phyloP scores from a whole-genome alignment of 768 basidiomycete species.

The Phaeotremella fagi region DNA sequence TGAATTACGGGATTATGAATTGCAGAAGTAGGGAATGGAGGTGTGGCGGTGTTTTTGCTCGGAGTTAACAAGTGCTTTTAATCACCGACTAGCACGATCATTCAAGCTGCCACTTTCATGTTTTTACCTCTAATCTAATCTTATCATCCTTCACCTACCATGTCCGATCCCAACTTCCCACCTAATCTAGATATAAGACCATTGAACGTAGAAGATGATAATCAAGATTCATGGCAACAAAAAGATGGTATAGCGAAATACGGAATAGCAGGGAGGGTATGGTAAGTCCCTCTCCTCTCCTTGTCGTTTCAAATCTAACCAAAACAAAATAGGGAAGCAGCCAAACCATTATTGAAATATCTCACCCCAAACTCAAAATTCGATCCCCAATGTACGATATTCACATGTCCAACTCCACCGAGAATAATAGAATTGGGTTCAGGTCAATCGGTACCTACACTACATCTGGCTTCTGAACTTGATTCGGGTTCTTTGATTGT shows the following conservation, averaged over 20 bases:
- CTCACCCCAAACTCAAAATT: slow-evolving; percentile 53
- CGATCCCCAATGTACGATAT: slow-evolving; percentile 56
- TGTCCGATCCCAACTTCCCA: slow-evolving; percentile 54
- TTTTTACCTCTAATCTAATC: not conserved
- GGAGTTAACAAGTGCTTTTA: not conserved
- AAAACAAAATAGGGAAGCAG: slow-evolving; percentile 62
- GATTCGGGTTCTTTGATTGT: slow-evolving; percentile 46
- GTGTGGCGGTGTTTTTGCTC: not conserved
- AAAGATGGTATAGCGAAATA: slow-evolving; percentile 62
- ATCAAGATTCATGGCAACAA: slow-evolving; percentile 31
- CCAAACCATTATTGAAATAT: slow-evolving; percentile 60
- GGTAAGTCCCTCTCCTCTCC: slow-evolving; percentile 53
- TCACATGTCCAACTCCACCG: slow-evolving; percentile 15
- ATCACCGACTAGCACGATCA: not conserved
- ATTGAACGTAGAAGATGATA: slow-evolving; percentile 7
- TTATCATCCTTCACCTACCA: not conserved
- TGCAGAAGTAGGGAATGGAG: not conserved
- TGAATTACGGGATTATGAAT: no score
- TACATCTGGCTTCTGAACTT: slow-evolving; percentile 54
- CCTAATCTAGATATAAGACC: slow-evolving; percentile 52
- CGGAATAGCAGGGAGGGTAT: slow-evolving; percentile 80
- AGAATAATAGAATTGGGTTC: slow-evolving; percentile 70
- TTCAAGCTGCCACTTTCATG: not conserved
- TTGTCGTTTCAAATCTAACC: not conserved
- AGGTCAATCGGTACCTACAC: slow-evolving; percentile 59